Base-by-base conservation (phyloP, 1,284 basidiomycete genomes). In the Prillingera fragicola region DNA sequence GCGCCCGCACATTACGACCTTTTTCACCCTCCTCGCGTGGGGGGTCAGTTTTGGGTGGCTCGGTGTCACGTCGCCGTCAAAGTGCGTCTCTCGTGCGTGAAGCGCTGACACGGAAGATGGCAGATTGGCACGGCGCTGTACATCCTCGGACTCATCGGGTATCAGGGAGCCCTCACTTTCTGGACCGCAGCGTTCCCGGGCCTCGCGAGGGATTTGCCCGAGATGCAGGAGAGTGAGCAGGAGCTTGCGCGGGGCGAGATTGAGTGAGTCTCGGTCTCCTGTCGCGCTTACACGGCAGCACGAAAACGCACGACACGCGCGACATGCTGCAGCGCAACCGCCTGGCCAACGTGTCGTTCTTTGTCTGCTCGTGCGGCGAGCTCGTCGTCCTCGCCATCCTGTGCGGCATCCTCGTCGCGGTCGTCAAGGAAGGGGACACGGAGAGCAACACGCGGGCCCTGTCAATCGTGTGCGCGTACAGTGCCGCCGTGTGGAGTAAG, bases 361-460 rank as follows among this genome's bases (percentile, higher is more conserved):
- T 84, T 1, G 72, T 88, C 21, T 81, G 75, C 54, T 87, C 83
- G 0, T 74, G 76, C 8, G 44, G 50, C 27, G 54, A 55, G 38
- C 46, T 58, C 22, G 29, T 52, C 15, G 49, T 55, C 5, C 54
- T 55, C 12, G 48, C 44, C 6, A 34, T 52, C n/a, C 45, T 50
- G 14, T 32, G 84, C 85, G 69, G 52, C 5, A 48, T 52, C 40
- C 40, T 50, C 8, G 75, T 86, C 27, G 39, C 85, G 37, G 77
- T 87, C 34, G 76, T 63, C 45, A 58, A 80, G 37, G 77, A 80
- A 2, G 77, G 77, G 41, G 87, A 87, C 59, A 74, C 83, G 42
- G 84, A 91, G 49, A 84, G 84, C 59, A 91, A 91, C 57, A 85
- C 87, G 53, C 83, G 82, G 55, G 87, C 85, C 12, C 83, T 89